Base-by-base conservation (phyloP, 148 eudicot species). In the Talinum fruticosum region DNA sequence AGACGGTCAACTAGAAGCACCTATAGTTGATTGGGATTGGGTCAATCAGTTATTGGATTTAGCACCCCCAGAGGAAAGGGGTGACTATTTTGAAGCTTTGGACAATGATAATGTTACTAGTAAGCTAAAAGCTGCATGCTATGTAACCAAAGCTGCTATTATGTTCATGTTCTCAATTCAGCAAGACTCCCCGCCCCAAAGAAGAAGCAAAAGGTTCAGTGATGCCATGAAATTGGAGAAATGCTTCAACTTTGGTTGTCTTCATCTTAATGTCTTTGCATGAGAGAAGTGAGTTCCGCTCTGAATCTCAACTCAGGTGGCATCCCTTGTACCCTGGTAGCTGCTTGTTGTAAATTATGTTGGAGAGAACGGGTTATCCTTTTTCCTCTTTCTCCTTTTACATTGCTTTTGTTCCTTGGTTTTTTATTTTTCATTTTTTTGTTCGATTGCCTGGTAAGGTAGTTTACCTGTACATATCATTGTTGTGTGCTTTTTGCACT, bases 101-200 rank as follows among this genome's bases (percentile, higher is more conserved):
- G 28, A 34, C 3, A 26, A 68, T 32, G 71, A 34, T 16, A 15
- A 68, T 4, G 44, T 68, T 34, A 33, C 71, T 13, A 68, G 44
- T 35, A 68, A 68, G 71, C 71, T 68, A 24, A 68, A 7, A 68
- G 71, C 71, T 18, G 71, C 16, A 18, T 68, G 71, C 28, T 68
- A 34, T 68, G 71, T 68, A 6, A 68, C 71, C 38, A 68, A 68
- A 35, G 71, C 71, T 21, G 71, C 71, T 6, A 34, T 68, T 34
- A 29, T 33, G 41, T 68, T 68, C 71, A 68, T 68, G 71, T 8
- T 36, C 7, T 15, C 24, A 2, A 33, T 32, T 33, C 41, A 68
- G 41, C 41, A 68, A 16, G 41, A 33, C 24, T 32, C 71, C 44
- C 44, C 24, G 5, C 44, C n/a, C 37, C 71, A 32, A 34, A 0